phyloP scores from a whole-genome alignment of 2,329 filamentous ascomycete genomes.

The Exophiala xenobiotica region DNA sequence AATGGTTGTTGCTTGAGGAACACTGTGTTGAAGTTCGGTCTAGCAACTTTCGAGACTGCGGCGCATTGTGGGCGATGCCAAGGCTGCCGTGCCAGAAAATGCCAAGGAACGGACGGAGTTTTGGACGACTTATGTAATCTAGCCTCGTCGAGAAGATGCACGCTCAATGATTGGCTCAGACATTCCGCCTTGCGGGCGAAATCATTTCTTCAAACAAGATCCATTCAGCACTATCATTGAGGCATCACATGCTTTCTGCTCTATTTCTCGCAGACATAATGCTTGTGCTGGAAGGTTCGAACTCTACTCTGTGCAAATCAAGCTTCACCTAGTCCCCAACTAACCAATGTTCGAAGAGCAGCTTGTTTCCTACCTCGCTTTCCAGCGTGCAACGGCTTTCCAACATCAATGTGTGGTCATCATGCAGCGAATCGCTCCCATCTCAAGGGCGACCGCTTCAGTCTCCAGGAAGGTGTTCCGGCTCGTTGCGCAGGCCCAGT shows the following conservation, averaged over 20 bases:
- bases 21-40: conserved; percentile 4
- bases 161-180: neutral
- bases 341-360: too few relatives aligned
- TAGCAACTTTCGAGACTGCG: conserved; percentile 1
- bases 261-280: too few relatives aligned
- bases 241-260: too few relatives aligned
- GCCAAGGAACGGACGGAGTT: too few relatives aligned
- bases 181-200: neutral
- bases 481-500: conserved; percentile 7
- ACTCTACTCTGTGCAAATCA: too few relatives aligned
- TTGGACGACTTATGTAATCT: neutral
- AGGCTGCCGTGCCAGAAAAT: too few relatives aligned
- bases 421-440: conserved; percentile 10
- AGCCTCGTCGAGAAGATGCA: neutral
- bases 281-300: too few relatives aligned
- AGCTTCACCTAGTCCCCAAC: too few relatives aligned
- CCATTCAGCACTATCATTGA: too few relatives aligned
- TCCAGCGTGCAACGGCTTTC: neutral
- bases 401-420: neutral
- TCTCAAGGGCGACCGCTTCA: conserved; percentile 20
- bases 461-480: conserved; percentile 17
- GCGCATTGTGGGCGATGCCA: neutral
- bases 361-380: neutral
- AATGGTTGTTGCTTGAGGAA: conserved; percentile 12
- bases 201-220: neutral